Base-by-base conservation (phyloP, 495 filamentous ascomycete species). In the Neurospora sp. region DNA sequence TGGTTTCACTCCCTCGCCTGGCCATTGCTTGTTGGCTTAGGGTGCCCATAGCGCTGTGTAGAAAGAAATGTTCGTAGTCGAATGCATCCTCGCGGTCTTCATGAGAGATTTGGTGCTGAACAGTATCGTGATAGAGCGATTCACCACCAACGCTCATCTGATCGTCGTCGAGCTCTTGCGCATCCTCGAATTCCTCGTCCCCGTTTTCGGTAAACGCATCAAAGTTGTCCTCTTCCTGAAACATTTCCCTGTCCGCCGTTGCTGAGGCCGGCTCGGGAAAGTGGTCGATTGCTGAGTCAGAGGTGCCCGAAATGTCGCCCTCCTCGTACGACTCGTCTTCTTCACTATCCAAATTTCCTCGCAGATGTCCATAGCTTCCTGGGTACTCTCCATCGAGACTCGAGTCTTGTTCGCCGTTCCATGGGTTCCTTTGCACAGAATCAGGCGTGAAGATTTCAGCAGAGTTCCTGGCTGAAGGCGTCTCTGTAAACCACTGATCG, bases 61-160 rank as follows among this genome's bases (percentile, higher is more conserved):
- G 86, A 81, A 97, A 97, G 81, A 97, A 96, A 77, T 96, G 89
- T 77, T 98, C 93, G 75, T 99, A 99, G 79, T 97, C 96, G 80
- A 99, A 99, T 8, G 96, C 96, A 79, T 99, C 96, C 75, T 94
- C 91, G 18, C 96, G 92, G 80, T 98, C 95, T 83, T 99, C 96
- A 77, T 99, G 96, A 5, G 86, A 88, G 14, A 88, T 78, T 40
- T 81, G 83, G 44, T 82, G 81, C 70, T 85, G 82, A 37, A 85
- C 74, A 4, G 86, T 80, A 72, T 91, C 89, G 76, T 89, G 85
- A 76, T 89, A 89, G 12, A 84, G 75, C n/a, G 87, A 86, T 22
- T 85, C 86, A 18, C 82, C 86, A 76, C 84, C 85, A 71, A 86
- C 82, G 73, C 85, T 86, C 73, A 78, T 80, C 37, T 75, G 74